These are phyloP conservation scores for Corylus heterophylla DNA, from an alignment of 306 rosid genomes.

Conservation along the genomic window DNA sequence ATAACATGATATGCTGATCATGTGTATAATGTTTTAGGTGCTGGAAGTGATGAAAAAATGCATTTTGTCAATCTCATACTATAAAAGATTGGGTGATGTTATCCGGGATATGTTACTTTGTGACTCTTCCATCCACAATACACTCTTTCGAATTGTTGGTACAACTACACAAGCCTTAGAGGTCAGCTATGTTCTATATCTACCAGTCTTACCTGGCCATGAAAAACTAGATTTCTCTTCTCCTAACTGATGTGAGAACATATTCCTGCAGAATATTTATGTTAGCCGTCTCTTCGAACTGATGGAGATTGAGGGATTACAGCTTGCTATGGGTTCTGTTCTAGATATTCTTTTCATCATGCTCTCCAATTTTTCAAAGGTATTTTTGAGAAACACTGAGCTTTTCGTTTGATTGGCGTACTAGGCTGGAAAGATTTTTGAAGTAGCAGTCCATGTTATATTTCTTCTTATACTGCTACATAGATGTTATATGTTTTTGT, in stretches of 20 bases:
- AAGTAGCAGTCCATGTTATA: constrained; percentile 15
- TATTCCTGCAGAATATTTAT: constrained; percentile 59
- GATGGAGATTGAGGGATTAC: constrained; percentile 83
- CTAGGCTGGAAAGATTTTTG: constrained; percentile 25
- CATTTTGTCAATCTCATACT: constrained; percentile 45
- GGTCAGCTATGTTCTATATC: constrained; percentile 47
- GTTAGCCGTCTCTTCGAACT: constrained; percentile 70
- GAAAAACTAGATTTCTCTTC: constrained; percentile 19
- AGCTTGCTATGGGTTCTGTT: constrained; percentile 65
- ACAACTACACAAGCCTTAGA: constrained; percentile 70
- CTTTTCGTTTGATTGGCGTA: constrained; percentile 20
- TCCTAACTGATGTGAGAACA: constrained; percentile 26
- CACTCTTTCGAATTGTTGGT: constrained; percentile 73
- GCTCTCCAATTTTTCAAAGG: constrained; percentile 79
- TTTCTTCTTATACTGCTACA: constrained; percentile 12
- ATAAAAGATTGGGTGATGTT: constrained; percentile 59
- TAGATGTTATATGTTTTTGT: constrained; percentile 23
- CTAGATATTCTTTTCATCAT: constrained; percentile 65
- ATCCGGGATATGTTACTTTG: constrained; percentile 60
- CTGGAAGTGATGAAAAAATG: constrained; percentile 84
- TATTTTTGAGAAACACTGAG: constrained; percentile 25
- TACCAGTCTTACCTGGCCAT: constrained; percentile 28
- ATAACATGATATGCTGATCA: not conserved
- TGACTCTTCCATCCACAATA: constrained; percentile 83
- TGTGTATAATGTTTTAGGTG: constrained; percentile 53